Conservation (phyloP, 2,329 filamentous ascomycete genomes). For the Gyromitra esculenta region DNA sequence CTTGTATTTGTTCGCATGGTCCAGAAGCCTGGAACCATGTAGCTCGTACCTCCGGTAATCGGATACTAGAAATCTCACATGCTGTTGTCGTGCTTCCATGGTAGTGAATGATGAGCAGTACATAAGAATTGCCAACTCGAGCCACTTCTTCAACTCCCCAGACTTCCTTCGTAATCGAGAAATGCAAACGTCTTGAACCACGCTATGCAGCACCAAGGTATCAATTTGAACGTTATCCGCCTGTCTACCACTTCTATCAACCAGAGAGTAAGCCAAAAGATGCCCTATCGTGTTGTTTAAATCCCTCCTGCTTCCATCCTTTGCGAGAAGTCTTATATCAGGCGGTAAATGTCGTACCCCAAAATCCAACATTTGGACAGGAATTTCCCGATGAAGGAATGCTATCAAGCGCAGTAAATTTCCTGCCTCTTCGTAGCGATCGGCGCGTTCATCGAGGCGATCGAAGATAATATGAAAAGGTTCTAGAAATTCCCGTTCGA, state of each 20-base stretch:
- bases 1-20: conserved; percentile 60
- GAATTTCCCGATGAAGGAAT: conserved; percentile 73
- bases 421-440: conserved; percentile 66
- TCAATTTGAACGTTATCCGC: conserved; percentile 56
- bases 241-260: conserved; percentile 55
- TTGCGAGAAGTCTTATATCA: conserved; percentile 53
- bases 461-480: conserved; percentile 65
- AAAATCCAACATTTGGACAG: conserved; percentile 70
- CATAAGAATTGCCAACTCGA: conserved; percentile 64
- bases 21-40: conserved; percentile 64
- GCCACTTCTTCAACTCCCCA: conserved; percentile 64
- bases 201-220: conserved; percentile 56
- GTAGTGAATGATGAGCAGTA: conserved; percentile 65
- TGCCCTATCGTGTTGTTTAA: conserved; percentile 57
- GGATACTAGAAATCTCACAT: conserved; percentile 62
- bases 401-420: conserved; percentile 73
- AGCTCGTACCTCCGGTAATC: conserved; percentile 67
- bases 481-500: conserved; percentile 66
- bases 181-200: conserved; percentile 56
- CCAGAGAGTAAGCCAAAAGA: conserved; percentile 56
- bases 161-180: conserved; percentile 58
- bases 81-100: conserved; percentile 60
- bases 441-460: conserved; percentile 59
- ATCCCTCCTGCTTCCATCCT: conserved; percentile 55
- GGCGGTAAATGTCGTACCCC: conserved; percentile 52